A percentile compares a stretch with the other conserved stretches of the same genome.
Evolutionary conservation across 2,329 filamentous ascomycete species (phyloP).

Genomic region (Aureobasidium sp.): DNA sequence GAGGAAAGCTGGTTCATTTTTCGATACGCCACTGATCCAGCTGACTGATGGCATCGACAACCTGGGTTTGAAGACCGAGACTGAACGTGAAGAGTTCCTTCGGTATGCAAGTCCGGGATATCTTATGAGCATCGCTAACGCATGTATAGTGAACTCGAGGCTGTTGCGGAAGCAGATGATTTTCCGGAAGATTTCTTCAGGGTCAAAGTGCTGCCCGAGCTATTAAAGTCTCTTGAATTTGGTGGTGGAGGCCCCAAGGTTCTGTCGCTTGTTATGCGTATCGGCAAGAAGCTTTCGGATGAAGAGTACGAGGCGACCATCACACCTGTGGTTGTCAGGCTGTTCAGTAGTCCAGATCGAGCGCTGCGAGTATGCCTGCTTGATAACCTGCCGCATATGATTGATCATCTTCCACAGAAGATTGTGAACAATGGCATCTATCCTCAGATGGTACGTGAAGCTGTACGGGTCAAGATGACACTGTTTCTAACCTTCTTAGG

Average conservation of each 20-base stretch:
- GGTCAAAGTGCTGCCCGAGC: slow-evolving; percentile 87
- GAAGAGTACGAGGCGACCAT: slow-evolving; percentile 85
- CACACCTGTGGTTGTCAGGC: slow-evolving; percentile 75
- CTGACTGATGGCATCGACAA: slow-evolving; percentile 90
- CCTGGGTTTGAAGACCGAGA: slow-evolving; percentile 76
- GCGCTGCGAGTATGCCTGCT: slow-evolving; percentile 85
- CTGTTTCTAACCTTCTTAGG: slow-evolving; percentile 42
- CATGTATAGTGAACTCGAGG: slow-evolving; percentile 61
- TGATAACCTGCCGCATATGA: slow-evolving; percentile 83
- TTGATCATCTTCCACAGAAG: slow-evolving; percentile 80
- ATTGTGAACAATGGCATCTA: slow-evolving; percentile 95
- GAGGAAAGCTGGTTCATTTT: slow-evolving; percentile 73
- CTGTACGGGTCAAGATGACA: background rate
- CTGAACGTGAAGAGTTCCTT: slow-evolving; percentile 78
- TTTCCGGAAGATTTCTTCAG: slow-evolving; percentile 98
- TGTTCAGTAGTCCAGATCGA: slow-evolving; percentile 87
- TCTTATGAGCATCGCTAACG: slow-evolving; percentile 10
- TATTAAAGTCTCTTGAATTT: slow-evolving; percentile 98
- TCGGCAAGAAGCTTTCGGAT: slow-evolving; percentile 74
- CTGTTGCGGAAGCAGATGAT: slow-evolving; percentile 67
- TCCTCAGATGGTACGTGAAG: slow-evolving; percentile 65
- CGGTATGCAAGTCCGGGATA: slow-evolving; percentile 42
- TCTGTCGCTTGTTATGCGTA: slow-evolving; percentile 81
- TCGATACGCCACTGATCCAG: slow-evolving; percentile 86
- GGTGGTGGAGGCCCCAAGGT: slow-evolving; percentile 92